Evolutionary conservation across 73 alveolate genomes (phyloP).

Genomic region (Blepharisma stoltei): DNA sequence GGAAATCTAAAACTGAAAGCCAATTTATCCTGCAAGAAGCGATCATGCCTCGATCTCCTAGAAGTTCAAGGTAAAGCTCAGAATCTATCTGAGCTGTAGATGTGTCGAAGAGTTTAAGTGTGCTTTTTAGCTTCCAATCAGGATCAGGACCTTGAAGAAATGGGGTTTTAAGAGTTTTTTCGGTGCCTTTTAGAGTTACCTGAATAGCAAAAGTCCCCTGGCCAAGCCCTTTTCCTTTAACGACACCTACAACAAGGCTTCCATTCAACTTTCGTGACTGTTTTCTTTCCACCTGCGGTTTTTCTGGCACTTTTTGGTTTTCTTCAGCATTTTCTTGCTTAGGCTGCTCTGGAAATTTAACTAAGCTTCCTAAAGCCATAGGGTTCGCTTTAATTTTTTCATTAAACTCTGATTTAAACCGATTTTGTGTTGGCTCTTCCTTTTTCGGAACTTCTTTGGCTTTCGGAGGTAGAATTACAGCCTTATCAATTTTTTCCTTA

Average conservation of each 20-base stretch:
- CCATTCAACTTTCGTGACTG: slow-evolving; percentile 1
- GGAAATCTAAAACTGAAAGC: slow-evolving; percentile 7
- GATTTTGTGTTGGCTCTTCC: background rate
- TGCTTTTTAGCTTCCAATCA: slow-evolving; percentile 17
- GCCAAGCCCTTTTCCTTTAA: background rate
- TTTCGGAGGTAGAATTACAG: background rate
- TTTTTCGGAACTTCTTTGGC: background rate
- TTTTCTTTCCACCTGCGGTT: background rate
- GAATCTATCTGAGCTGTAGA: background rate
- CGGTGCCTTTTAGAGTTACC: background rate
- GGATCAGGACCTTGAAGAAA: slow-evolving; percentile 23
- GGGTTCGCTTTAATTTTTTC: too few species aligned
- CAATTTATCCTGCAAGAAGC: background rate
- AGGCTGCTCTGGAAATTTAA: background rate
- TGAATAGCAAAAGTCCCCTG: background rate
- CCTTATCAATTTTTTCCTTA: slow-evolving; percentile 12
- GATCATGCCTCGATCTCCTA: background rate
- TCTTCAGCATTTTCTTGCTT: background rate
- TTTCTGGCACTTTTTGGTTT: background rate
- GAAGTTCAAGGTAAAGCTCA: background rate
- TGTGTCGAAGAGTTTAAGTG: slow-evolving; percentile 11
- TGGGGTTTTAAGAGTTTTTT: slow-evolving; percentile 15
- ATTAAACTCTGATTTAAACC: too few species aligned
- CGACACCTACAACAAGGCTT: slow-evolving; percentile 8
- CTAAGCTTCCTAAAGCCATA: background rate